Percentiles rank a stretch among this genome's conserved stretches.
These are phyloP conservation scores for Eremochloa ophiuroides DNA, from an alignment of 176 grass and related monocot species.

Conservation along the genomic window DNA sequence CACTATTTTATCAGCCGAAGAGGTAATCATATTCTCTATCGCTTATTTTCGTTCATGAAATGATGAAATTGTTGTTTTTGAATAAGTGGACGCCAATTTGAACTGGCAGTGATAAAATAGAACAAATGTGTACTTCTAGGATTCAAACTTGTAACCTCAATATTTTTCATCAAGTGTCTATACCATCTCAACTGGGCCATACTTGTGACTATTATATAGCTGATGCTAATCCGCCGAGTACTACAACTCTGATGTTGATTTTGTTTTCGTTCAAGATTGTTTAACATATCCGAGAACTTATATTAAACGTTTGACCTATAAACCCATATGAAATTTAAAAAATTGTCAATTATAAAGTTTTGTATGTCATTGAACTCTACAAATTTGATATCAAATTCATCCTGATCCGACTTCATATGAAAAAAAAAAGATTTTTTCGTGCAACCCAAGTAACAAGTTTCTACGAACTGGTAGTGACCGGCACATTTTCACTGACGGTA, in stretches of 20 bases:
- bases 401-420: not conserved
- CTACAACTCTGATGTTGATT: not conserved
- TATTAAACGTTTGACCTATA: not conserved
- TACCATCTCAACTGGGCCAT: not conserved
- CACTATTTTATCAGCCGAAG: constrained; percentile 51
- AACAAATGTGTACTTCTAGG: not conserved
- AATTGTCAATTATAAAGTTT: not conserved
- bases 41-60: not conserved
- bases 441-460: not conserved
- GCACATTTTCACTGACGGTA: not conserved
- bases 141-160: not conserved
- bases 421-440: not conserved
- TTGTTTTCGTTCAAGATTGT: not conserved
- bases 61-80: not conserved
- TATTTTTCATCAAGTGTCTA: not conserved
- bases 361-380: not conserved
- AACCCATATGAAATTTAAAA: not conserved
- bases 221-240: not conserved
- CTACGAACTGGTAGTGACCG: not conserved
- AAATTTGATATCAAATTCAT: not conserved
- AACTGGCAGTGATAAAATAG: not conserved
- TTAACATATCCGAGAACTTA: not conserved
- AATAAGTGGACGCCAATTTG: not conserved
- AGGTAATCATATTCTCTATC: constrained; percentile 31
- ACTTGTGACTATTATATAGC: not conserved